Conservation (phyloP, 1,284 basidiomycete species). For the Rugosomyces carneus region DNA sequence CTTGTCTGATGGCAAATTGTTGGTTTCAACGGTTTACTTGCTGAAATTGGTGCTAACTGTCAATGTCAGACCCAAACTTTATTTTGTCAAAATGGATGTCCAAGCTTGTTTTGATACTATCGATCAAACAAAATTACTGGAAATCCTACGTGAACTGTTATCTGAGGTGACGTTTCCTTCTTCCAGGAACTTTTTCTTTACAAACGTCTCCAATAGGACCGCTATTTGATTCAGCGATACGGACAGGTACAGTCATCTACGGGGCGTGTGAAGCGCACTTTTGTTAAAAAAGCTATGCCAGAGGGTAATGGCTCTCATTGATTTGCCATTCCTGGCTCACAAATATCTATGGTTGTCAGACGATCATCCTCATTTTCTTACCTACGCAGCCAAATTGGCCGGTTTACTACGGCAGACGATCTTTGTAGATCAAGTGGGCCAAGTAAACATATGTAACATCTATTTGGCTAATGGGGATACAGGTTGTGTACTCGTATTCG, state of each 20-base stretch:
- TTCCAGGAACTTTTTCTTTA: not conserved
- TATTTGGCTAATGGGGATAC: not conserved
- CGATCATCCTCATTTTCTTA: constrained; percentile 69
- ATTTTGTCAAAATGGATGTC: constrained; percentile 96
- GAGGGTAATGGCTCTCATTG: constrained; percentile 42
- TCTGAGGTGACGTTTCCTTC: constrained; percentile 51
- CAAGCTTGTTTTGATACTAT: constrained; percentile 97
- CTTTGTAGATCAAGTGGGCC: constrained; percentile 74
- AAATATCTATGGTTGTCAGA: constrained; percentile 36
- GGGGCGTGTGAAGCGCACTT: constrained; percentile 50
- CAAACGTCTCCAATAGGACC: constrained; percentile 36
- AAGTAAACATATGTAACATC: not conserved
- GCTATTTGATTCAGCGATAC: constrained; percentile 61
- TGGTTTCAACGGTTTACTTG: constrained; percentile 18
- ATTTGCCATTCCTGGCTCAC: not conserved
- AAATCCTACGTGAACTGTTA: constrained; percentile 70
- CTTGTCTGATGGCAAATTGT: constrained; percentile 51
- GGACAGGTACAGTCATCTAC: constrained; percentile 48
- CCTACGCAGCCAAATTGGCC: constrained; percentile 64
- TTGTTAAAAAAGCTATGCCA: constrained; percentile 57
- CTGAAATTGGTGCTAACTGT: not conserved
- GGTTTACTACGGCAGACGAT: constrained; percentile 68
- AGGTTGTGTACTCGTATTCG: constrained; percentile 60
- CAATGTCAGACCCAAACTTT: constrained; percentile 66
- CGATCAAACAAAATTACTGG: constrained; percentile 79